Percentiles rank a stretch among this genome's conserved stretches.
Evolutionary conservation across 164 flowering plant genomes (phyloP).

Genomic region (Stephania japonica): DNA sequence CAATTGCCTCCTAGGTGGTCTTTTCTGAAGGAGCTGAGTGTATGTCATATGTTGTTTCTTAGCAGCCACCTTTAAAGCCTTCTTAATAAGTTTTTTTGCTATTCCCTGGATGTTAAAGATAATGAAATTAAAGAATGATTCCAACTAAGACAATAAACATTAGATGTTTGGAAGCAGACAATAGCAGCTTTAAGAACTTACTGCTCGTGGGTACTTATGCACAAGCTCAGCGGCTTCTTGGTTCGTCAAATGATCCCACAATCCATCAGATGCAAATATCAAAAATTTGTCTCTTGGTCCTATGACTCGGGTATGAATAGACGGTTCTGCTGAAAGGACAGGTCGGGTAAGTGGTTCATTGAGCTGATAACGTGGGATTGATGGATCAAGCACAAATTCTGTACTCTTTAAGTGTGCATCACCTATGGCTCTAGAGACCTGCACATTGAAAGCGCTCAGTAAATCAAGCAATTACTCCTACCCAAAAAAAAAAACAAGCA

Average conservation of each 20-base stretch:
- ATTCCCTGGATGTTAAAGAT: too few relatives aligned
- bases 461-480: neutral
- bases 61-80: neutral
- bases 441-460: neutral
- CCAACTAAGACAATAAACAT: neutral
- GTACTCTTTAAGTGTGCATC: constrained; percentile 83
- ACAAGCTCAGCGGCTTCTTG: constrained; percentile 75
- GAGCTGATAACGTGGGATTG: constrained; percentile 46
- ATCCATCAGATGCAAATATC: constrained; percentile 91
- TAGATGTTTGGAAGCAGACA: neutral
- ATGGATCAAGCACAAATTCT: constrained; percentile 49
- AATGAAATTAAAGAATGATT: too few relatives aligned
- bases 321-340: constrained; percentile 65
- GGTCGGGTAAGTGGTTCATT: constrained; percentile 54
- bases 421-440: constrained; percentile 87
- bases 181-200: constrained; percentile 21
- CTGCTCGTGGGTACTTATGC: constrained; percentile 44
- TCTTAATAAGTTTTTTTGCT: neutral
- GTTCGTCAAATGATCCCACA: constrained; percentile 75
- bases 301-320: constrained; percentile 35
- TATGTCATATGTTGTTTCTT: constrained; percentile 77
- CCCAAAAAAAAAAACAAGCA: neutral
- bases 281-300: constrained; percentile 53
- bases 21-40: constrained; percentile 36
- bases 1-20: constrained; percentile 30